These are phyloP conservation scores for Corchorus capsularis DNA, from an alignment of 345 rosid genomes.

Conservation along the genomic window DNA sequence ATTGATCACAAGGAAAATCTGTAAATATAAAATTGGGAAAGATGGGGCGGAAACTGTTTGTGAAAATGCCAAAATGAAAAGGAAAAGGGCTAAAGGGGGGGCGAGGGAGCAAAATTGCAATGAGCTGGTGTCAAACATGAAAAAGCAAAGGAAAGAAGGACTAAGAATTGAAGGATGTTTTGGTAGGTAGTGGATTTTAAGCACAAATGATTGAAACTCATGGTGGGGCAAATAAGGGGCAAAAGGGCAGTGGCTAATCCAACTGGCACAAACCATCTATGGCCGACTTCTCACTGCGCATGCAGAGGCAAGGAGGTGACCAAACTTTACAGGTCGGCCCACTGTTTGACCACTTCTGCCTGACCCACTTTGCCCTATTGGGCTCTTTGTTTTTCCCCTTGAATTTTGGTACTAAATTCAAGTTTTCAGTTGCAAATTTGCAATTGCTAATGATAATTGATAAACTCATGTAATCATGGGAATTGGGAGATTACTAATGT, in stretches of 20 bases:
- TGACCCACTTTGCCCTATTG: constrained; percentile 1
- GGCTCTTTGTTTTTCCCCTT: constrained; percentile 2
- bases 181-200: constrained; percentile 7
- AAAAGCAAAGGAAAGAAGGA: background rate
- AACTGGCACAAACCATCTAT: background rate
- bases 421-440: background rate
- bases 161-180: background rate
- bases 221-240: background rate
- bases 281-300: constrained; percentile 23
- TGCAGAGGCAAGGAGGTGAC: constrained; percentile 7
- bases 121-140: background rate
- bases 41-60: too few species aligned
- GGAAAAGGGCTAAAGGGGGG: background rate
- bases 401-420: background rate
- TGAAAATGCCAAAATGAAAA: background rate
- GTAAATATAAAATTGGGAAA: background rate
- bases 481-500: background rate
- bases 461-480: background rate
- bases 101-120: background rate
- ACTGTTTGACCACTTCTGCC: background rate
- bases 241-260: background rate
- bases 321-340: constrained; percentile 15
- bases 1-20: background rate
- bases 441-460: background rate
- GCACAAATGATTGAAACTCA: constrained; percentile 15